phyloP scores from a whole-genome alignment of 164 flowering plant species.

The Hamamelis virginiana region DNA sequence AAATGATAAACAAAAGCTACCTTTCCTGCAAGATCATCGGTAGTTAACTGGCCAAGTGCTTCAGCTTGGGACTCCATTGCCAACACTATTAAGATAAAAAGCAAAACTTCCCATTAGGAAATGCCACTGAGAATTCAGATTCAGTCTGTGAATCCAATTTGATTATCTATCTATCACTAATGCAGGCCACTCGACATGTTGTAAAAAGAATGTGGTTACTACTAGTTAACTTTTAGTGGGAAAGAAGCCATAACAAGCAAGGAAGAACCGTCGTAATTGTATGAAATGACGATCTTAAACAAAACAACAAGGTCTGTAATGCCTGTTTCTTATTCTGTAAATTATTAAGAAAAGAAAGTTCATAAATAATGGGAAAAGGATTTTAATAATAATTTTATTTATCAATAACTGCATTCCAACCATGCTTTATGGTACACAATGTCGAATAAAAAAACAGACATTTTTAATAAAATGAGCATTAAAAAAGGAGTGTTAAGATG shows the following conservation, averaged over 20 bases:
- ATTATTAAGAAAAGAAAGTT: no score
- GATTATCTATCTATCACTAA: no score
- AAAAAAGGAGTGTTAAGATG: neutral
- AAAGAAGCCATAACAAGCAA: no score
- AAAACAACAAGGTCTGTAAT: neutral
- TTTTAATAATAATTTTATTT: no score
- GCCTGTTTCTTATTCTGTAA: neutral
- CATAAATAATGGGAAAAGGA: neutral
- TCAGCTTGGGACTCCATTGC: conserved; percentile 98
- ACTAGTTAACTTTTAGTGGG: no score
- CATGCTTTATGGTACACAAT: neutral
- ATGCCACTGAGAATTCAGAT: neutral
- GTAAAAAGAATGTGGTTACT: no score
- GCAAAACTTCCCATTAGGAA: neutral
- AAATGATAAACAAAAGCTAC: conserved; percentile 26
- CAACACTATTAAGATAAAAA: conserved; percentile 47
- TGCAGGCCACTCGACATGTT: no score
- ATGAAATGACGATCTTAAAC: no score
- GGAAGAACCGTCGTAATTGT: no score
- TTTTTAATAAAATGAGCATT: no score
- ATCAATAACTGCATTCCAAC: no score
- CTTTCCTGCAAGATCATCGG: conserved; percentile 97
- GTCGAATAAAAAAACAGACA: neutral
- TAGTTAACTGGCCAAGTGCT: conserved; percentile 75
- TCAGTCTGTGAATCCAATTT: no score